phyloP scores from a whole-genome alignment of 2,329 filamentous ascomycete genomes.

The Hymenoscyphus salicellus region DNA sequence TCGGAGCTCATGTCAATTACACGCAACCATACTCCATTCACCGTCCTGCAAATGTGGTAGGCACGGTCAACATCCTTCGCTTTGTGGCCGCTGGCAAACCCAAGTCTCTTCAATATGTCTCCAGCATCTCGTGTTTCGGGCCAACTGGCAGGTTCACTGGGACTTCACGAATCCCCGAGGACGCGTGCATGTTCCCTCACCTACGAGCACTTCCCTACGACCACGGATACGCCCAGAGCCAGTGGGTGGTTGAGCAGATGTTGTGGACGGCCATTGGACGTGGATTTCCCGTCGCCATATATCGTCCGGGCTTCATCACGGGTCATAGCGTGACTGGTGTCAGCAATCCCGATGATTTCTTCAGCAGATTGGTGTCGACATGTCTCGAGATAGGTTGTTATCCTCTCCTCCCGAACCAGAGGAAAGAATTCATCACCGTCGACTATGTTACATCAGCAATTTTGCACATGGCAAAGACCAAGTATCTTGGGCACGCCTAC shows the following conservation, averaged over 20 bases:
- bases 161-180: neutral
- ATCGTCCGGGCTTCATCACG: conserved; percentile 4
- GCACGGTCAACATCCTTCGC: conserved; percentile 2
- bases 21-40: conserved; percentile 1
- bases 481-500: neutral
- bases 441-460: conserved; percentile 1
- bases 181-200: neutral
- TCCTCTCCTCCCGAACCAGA: conserved; percentile 1
- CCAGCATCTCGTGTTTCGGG: neutral
- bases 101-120: conserved; percentile 3
- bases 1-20: conserved; percentile 2
- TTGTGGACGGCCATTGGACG: neutral
- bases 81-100: conserved; percentile 2
- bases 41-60: neutral
- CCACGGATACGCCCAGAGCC: conserved; percentile 4
- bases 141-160: neutral
- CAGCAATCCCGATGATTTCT: conserved; percentile 5
- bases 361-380: neutral
- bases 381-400: conserved; percentile 1
- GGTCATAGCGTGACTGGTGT: conserved; percentile 3
- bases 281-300: conserved; percentile 5
- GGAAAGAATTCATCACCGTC: conserved; percentile 2
- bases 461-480: conserved; percentile 1
- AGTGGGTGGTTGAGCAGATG: conserved; percentile 3
- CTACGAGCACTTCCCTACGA: conserved; percentile 1